phyloP scores from a whole-genome alignment of 1,284 basidiomycete genomes.

The Papiliotrema nemorosa region DNA sequence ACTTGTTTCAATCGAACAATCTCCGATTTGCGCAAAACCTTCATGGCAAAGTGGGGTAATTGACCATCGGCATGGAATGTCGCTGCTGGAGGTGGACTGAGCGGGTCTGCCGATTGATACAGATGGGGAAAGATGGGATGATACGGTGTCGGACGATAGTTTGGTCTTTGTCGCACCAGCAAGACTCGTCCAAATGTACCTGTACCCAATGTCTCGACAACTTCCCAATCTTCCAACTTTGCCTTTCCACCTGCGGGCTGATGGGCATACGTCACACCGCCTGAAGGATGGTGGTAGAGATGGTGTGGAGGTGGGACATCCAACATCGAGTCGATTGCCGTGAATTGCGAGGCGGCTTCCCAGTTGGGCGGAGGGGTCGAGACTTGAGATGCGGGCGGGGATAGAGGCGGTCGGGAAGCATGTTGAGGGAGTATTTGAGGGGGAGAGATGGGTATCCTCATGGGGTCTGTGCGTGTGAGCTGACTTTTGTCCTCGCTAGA shows the following conservation, averaged over 20 bases:
- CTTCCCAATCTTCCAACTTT: constrained; percentile 46
- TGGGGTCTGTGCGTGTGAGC: constrained; percentile 5
- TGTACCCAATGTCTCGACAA: constrained; percentile 50
- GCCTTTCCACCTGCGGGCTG: constrained; percentile 25
- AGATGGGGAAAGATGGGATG: constrained; percentile 51
- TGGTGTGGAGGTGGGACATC: not conserved
- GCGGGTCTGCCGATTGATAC: constrained; percentile 39
- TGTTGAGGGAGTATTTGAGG: constrained; percentile 39
- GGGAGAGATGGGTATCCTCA: constrained; percentile 4
- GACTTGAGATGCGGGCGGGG: constrained; percentile 9
- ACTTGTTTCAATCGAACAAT: constrained; percentile 56
- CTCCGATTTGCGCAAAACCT: constrained; percentile 55
- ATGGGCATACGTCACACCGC: constrained; percentile 9
- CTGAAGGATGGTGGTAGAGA: not conserved
- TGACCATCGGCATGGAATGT: constrained; percentile 45
- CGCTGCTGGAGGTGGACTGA: constrained; percentile 33
- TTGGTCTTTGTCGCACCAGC: constrained; percentile 47
- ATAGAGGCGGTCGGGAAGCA: too few relatives aligned
- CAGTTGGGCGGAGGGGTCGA: not conserved
- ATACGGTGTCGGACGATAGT: constrained; percentile 44
- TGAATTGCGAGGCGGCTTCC: not conserved
- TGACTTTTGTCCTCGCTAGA: too few relatives aligned
- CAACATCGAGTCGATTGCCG: not conserved
- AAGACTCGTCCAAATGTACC: constrained; percentile 50
- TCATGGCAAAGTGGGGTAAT: constrained; percentile 53